A percentile compares a stretch with the other conserved stretches of the same genome.
phyloP scores from a whole-genome alignment of 768 basidiomycete species.

The Rhodotorula taiwanensis region DNA sequence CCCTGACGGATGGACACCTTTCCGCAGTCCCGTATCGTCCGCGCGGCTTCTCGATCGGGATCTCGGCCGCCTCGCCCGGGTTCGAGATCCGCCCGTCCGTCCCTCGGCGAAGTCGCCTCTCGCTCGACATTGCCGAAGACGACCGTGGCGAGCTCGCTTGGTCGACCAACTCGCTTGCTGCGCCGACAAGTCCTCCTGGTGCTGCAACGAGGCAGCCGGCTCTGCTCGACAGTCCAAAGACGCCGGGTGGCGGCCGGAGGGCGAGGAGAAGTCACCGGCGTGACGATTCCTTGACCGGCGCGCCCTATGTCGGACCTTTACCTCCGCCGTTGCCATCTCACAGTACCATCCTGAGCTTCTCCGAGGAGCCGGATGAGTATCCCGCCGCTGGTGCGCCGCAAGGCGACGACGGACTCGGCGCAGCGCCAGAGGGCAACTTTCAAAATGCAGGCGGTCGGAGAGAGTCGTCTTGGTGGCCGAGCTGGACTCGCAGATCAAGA shows the following conservation, averaged over 20 bases:
- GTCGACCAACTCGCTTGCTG: background rate
- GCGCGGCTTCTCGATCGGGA: slow-evolving; percentile 38
- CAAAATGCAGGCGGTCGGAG: no score
- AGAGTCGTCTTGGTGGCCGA: no score
- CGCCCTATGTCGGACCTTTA: slow-evolving; percentile 18
- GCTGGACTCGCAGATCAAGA: no score
- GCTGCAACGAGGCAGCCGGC: background rate
- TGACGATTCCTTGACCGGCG: slow-evolving; percentile 8
- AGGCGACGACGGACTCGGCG: no score
- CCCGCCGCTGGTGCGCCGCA: no score
- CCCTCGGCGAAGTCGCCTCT: background rate
- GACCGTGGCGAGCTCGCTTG: background rate
- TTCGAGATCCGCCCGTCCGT: slow-evolving; percentile 37
- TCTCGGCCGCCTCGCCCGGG: slow-evolving; percentile 38
- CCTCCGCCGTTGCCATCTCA: background rate
- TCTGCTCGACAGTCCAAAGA: background rate
- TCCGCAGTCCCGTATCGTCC: slow-evolving; percentile 27
- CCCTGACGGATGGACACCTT: background rate
- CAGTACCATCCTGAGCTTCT: background rate
- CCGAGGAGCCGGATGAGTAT: no score
- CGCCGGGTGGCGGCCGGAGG: no score
- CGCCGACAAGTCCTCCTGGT: background rate
- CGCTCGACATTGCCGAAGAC: no score
- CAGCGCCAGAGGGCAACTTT: no score
- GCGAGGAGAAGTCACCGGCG: background rate